Base-by-base conservation (phyloP, 2,329 filamentous ascomycete species). In the Xylariaceae sp. region DNA sequence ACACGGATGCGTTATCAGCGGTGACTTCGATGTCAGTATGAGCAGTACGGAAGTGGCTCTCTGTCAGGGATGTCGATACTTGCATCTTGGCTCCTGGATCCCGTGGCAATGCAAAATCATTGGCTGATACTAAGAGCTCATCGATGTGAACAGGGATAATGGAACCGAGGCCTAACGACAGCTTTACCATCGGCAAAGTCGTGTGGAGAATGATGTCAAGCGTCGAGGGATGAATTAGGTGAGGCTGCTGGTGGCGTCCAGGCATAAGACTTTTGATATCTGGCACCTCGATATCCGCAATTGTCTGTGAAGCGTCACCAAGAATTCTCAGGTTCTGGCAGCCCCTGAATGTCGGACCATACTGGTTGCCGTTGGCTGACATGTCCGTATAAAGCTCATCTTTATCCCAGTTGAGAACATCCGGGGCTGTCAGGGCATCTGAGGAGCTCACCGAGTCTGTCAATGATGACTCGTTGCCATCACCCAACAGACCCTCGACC, bases 121-220 rank as follows among this genome's bases (percentile, higher is more conserved):
- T 55, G 11, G 55, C 23, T 1, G 56, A 58, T 34, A 64, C 17
- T 1, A 62, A n/a, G 1, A 65, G 49, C 23, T 62, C 57, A 15
- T 55, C 55, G 23, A 65, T 65, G 13, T 57, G 56, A 13, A 62
- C 57, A n/a, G 63, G 63, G 55, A 65, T 62, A 39, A 63, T 51
- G 23, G 63, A 62, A 1, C 63, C 59, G 15, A 53, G 30, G 6
- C 61, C 63, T 5, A 59, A 42, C 4, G 30, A 8, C 11, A 44
- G 48, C 7, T 34, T 48, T 1, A 61, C 52, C 10, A 65, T 23
- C 6, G 62, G 64, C 10, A 65, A 34, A 1, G 23, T 51, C 1
- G 55, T 60, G 34, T 65, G 64, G 1, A 65, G 50, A 8, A 64
- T 42, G 42, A 55, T 55, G 44, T 66, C 64, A 4, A 66, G 53